phyloP scores from a whole-genome alignment of 345 rosid genomes.

The Cardamine chenopodiifolia region DNA sequence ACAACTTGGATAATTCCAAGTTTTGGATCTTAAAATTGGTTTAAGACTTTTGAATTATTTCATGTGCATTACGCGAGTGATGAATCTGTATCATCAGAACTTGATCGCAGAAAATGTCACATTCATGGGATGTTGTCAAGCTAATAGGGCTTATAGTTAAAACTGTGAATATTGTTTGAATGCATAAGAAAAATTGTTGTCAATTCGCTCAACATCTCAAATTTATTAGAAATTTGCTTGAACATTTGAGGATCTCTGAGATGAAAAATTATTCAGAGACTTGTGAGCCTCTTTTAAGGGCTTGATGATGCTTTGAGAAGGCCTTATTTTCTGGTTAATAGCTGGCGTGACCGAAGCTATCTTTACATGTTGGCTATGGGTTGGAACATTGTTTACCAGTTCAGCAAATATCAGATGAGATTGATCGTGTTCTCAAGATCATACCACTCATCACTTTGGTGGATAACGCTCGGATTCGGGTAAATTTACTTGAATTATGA shows the following conservation, averaged over 20 bases:
- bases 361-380: conserved; percentile 98
- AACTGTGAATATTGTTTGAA: conserved; percentile 86
- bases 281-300: no score
- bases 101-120: no score
- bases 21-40: no score
- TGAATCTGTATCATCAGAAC: no score
- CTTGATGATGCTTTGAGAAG: no score
- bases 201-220: conserved; percentile 93
- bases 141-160: conserved; percentile 78
- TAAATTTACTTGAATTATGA: conserved; percentile 28
- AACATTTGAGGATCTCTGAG: no score
- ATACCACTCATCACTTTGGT: conserved; percentile 94
- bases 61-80: no score
- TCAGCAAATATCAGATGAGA: conserved; percentile 93
- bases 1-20: no score
- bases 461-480: conserved; percentile 94
- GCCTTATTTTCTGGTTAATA: no score
- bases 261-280: no score
- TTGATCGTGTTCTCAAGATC: conserved; percentile 85
- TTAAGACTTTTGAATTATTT: no score
- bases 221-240: no score
- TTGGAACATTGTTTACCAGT: conserved; percentile 98
- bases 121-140: conserved; percentile 87
- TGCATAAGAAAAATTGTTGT: conserved; percentile 96
- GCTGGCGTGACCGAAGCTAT: conserved; percentile 91